These are phyloP conservation scores for Thecaphora frezii DNA, from an alignment of 1,284 basidiomycete species.

Conservation along the genomic window DNA sequence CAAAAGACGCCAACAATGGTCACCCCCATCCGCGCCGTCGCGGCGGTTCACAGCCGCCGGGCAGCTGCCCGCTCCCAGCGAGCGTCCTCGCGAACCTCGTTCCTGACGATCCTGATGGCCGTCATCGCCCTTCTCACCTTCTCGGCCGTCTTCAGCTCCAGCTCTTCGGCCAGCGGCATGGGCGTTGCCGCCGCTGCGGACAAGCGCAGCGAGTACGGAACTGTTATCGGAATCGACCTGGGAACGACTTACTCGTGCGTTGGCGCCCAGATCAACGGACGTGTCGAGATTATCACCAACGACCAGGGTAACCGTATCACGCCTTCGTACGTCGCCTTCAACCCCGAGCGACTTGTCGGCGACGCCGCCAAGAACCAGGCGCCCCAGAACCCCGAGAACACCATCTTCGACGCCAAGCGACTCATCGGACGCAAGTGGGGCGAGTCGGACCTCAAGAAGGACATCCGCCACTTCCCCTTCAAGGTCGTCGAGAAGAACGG, in stretches of 20 bases:
- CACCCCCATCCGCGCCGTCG: constrained; percentile 28
- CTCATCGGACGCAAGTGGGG: constrained; percentile 95
- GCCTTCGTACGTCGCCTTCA: constrained; percentile 98
- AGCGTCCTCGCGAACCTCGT: constrained; percentile 22
- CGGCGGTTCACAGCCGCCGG: constrained; percentile 30
- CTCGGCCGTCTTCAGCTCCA: constrained; percentile 32
- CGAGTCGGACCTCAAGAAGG: constrained; percentile 68
- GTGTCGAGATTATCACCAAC: constrained; percentile 61
- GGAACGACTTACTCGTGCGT: constrained; percentile 62
- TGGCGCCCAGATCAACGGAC: constrained; percentile 56
- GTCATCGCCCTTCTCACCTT: constrained; percentile 47
- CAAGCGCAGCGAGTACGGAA: constrained; percentile 68
- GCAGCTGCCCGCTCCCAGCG: constrained; percentile 26
- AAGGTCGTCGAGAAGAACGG: constrained; percentile 67
- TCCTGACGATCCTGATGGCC: constrained; percentile 47
- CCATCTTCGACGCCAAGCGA: constrained; percentile 65
- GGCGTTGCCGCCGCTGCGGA: constrained; percentile 51
- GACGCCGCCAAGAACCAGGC: constrained; percentile 71
- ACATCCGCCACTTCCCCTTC: constrained; percentile 75
- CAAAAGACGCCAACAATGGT: constrained; percentile 22
- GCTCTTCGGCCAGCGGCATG: constrained; percentile 33
- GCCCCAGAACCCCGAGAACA: constrained; percentile 89
- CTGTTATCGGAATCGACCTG: constrained; percentile 81
- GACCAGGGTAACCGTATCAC: constrained; percentile 91
- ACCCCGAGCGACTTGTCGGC: constrained; percentile 96